A percentile compares a stretch with the other conserved stretches of the same genome.
Conservation (phyloP, 2,329 filamentous ascomycete genomes). For the Ampelomyces quisqualis region DNA sequence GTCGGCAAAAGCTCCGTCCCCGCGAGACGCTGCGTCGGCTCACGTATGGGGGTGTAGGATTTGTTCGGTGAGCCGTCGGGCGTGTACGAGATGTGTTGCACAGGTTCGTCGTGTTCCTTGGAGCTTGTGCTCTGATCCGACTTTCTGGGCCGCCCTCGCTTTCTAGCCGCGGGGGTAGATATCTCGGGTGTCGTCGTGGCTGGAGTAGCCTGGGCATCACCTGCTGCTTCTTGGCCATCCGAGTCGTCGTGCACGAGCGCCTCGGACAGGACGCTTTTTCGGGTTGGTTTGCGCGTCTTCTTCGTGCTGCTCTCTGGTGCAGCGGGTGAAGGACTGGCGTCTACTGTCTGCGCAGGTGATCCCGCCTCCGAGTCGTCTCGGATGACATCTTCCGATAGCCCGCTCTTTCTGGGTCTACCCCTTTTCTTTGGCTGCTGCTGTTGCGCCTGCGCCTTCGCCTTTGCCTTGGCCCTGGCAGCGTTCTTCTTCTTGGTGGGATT, state of each 20-base stretch:
- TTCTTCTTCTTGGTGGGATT: slow-evolving; percentile 22
- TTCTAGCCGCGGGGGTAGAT: slow-evolving; percentile 9
- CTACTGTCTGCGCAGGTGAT: not conserved
- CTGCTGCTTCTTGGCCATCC: slow-evolving; percentile 12
- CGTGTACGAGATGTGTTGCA: not conserved
- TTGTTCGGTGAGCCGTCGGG: not conserved
- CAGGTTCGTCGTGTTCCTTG: not conserved
- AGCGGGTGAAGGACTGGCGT: slow-evolving; percentile 4
- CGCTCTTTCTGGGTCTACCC: slow-evolving; percentile 25
- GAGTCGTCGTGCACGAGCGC: slow-evolving; percentile 20
- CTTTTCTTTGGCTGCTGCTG: slow-evolving; percentile 11
- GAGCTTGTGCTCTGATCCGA: slow-evolving; percentile 8
- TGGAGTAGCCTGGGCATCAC: not conserved
- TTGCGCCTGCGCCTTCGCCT: slow-evolving; percentile 6
- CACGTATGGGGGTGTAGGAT: no score
- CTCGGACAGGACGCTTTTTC: slow-evolving; percentile 22
- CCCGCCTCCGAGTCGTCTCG: slow-evolving; percentile 16
- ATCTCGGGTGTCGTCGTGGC: not conserved
- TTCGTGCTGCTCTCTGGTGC: slow-evolving; percentile 11
- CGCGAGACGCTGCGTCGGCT: no score
- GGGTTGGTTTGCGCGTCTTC: slow-evolving; percentile 20
- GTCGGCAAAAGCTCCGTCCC: no score
- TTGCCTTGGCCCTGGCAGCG: slow-evolving; percentile 14
- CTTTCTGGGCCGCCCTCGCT: slow-evolving; percentile 16
- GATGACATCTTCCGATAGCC: slow-evolving; percentile 18